These are phyloP conservation scores for Actinomortierella ambigua DNA, from an alignment of 371 early-diverging fungal genomes.

Conservation along the genomic window DNA sequence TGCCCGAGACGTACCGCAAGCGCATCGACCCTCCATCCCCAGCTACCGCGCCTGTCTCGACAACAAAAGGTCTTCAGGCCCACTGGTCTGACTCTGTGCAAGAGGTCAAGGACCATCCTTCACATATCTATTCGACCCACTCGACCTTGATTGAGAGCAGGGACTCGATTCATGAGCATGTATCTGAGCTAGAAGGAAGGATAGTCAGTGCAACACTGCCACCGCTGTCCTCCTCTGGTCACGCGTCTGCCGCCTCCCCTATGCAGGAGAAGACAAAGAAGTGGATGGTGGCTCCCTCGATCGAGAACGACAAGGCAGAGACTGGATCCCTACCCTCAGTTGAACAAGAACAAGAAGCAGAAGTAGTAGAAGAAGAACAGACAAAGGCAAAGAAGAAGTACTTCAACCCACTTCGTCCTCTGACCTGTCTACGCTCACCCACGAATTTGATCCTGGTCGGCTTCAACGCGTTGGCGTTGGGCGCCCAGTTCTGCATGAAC, in stretches of 20 bases:
- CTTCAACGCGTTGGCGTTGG: conserved; percentile 30
- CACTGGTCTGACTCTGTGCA: no score
- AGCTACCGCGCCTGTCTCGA: no score
- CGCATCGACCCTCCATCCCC: conserved; percentile 14
- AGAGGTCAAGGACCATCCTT: not conserved
- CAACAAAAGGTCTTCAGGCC: no score
- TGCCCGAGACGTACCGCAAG: conserved; percentile 65
- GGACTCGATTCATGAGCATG: conserved; percentile 16
- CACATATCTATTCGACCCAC: conserved; percentile 25
- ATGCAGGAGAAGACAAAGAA: no score
- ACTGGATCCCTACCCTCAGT: no score
- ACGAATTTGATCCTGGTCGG: conserved; percentile 24
- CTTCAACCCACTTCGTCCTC: conserved; percentile 41
- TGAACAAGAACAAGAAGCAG: not conserved
- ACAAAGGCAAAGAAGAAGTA: conserved; percentile 25
- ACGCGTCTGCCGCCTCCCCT: no score
- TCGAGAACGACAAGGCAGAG: no score
- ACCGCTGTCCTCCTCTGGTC: no score
- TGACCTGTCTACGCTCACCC: conserved; percentile 26
- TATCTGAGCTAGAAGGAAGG: no score
- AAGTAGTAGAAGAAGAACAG: conserved; percentile 29
- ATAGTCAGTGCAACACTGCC: no score
- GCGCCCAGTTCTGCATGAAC: conserved; percentile 43
- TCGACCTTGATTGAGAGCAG: conserved; percentile 37
- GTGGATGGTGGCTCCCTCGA: no score